Conservation (phyloP, 768 basidiomycete genomes). For the Boletus reticuloceps region DNA sequence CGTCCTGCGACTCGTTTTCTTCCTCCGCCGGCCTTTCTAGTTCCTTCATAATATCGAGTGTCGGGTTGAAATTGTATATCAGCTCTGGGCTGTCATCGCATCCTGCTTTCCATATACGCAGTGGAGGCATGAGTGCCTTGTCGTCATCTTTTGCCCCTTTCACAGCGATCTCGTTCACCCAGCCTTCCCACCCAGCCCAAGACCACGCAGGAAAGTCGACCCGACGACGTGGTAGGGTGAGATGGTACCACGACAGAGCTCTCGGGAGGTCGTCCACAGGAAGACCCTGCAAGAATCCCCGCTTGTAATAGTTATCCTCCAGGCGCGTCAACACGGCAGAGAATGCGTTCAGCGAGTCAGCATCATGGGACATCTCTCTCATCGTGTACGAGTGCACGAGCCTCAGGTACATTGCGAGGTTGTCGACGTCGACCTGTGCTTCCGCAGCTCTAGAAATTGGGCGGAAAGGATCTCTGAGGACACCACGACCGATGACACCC, state of each 20-base stretch:
- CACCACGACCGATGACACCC: conserved; percentile 1
- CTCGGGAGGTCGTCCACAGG: conserved; percentile 8
- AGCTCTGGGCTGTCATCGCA: not conserved
- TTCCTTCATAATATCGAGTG: not conserved
- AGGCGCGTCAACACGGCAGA: conserved; percentile 12
- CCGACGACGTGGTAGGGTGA: not conserved
- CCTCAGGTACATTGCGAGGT: not conserved
- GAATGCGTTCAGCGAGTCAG: conserved; percentile 14
- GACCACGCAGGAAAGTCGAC: conserved; percentile 7
- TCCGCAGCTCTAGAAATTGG: not conserved
- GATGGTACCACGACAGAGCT: conserved; percentile 11
- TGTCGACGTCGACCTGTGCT: not conserved
- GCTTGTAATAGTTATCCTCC: not conserved
- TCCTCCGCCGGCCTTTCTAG: not conserved
- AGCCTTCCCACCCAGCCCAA: conserved; percentile 13
- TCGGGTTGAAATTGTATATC: conserved; percentile 8
- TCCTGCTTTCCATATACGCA: conserved; percentile 13
- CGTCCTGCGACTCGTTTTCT: not conserved
- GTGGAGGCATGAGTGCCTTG: not conserved
- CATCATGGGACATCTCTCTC: conserved; percentile 5
- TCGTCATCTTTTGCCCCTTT: not conserved
- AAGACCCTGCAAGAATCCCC: conserved; percentile 16
- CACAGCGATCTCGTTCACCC: not conserved
- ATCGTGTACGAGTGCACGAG: conserved; percentile 6
- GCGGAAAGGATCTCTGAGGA: conserved; percentile 10